Conservation (phyloP, 179 eudicot genomes). For the Nepenthes alata region DNA sequence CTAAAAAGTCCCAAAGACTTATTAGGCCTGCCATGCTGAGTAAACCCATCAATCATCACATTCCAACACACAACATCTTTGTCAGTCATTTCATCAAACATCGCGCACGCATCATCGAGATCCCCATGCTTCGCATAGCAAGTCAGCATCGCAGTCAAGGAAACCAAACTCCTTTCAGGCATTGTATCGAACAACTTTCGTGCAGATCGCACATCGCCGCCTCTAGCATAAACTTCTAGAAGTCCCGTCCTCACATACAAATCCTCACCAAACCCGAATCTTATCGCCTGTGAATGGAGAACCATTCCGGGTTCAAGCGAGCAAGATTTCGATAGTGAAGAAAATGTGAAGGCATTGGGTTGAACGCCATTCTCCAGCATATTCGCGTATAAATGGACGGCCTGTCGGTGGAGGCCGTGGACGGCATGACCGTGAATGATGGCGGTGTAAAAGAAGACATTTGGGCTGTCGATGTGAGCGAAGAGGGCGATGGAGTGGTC, state of each 20-base stretch:
- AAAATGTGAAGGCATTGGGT: conserved; percentile 54
- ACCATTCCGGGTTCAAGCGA: conserved; percentile 22
- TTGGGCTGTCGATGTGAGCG: conserved; percentile 23
- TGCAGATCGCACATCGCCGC: conserved; percentile 43
- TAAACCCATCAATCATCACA: conserved; percentile 58
- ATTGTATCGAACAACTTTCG: conserved; percentile 48
- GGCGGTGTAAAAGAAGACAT: conserved; percentile 42
- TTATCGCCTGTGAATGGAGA: conserved; percentile 39
- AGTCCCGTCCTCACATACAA: conserved; percentile 49
- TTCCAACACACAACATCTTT: conserved; percentile 67
- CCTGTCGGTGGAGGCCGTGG: conserved; percentile 17
- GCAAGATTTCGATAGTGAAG: conserved; percentile 41
- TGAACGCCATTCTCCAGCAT: conserved; percentile 40
- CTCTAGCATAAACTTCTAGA: conserved; percentile 44
- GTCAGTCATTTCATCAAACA: conserved; percentile 50
- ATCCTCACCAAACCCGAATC: conserved; percentile 32
- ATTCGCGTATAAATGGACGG: conserved; percentile 28
- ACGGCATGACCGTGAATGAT: conserved; percentile 35
- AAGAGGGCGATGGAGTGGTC: conserved; percentile 31
- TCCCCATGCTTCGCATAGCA: conserved; percentile 54
- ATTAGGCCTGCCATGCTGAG: conserved; percentile 38
- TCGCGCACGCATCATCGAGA: conserved; percentile 29
- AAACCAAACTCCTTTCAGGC: conserved; percentile 42
- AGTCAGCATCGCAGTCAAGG: conserved; percentile 49
- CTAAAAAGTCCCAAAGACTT: conserved; percentile 37